Evolutionary conservation across 257 asterid species (phyloP).

Genomic region (Penstemon davidsonii): DNA sequence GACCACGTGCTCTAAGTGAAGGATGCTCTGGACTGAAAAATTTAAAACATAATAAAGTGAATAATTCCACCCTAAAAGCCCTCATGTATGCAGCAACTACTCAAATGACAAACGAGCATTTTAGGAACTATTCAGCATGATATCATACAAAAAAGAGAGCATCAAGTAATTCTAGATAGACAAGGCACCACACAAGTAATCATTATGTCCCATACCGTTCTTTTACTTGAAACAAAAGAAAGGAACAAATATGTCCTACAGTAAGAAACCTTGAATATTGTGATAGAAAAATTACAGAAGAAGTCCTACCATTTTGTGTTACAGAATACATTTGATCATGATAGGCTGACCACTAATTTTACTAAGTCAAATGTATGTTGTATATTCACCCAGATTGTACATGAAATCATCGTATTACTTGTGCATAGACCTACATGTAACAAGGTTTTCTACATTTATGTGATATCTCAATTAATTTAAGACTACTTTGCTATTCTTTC

Average conservation of each 20-base stretch:
- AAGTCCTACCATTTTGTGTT: neutral
- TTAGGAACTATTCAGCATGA: conserved; percentile 5
- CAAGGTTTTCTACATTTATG: neutral
- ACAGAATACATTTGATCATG: neutral
- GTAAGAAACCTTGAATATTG: conserved; percentile 3
- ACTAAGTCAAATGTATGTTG: neutral
- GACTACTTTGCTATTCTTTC: no score
- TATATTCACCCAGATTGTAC: neutral
- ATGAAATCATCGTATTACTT: no score
- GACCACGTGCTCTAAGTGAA: conserved; percentile 54
- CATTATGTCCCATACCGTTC: neutral
- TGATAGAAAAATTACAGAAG: neutral
- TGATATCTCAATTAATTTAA: no score
- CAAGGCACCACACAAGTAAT: conserved; percentile 8
- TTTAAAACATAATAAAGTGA: conserved; percentile 27
- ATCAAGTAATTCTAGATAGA: neutral
- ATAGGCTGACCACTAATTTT: neutral
- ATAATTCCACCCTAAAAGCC: conserved; percentile 14
- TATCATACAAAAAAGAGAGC: conserved; percentile 10
- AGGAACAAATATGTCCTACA: neutral
- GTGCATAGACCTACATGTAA: neutral
- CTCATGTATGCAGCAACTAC: conserved; percentile 6
- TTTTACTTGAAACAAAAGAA: conserved; percentile 9
- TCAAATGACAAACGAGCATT: conserved; percentile 8
- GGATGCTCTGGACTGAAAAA: conserved; percentile 91